Base-by-base conservation (phyloP, 345 rosid species). In the Melaleuca quinquenervia region DNA sequence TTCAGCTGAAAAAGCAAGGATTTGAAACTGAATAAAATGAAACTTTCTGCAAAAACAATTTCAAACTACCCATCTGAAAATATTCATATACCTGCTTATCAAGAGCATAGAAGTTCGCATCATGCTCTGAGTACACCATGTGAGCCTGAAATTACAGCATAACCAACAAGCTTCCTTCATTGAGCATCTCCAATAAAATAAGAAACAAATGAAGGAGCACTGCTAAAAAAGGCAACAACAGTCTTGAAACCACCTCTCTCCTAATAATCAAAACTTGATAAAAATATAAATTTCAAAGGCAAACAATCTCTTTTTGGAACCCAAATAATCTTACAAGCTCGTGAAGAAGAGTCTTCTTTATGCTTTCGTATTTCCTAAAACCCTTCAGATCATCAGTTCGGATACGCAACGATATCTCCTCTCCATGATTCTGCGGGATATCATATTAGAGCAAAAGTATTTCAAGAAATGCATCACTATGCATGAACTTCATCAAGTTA, bases 321-420 rank as follows among this genome's bases (percentile, higher is more conserved):
- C 44, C 11, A 45, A 52, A 62, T 76, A 36, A 64, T 58, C 93
- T 90, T 91, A 96, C 99, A 82, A 96, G 99, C 91, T 97, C 99
- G 88, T 97, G 99, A 86, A 97, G 87, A 64, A 97, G 95, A 82
- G 99, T 96, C 89, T 94, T 94, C 89, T 95, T 96, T 7, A 96
- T 95, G 91, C 96, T 93, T 56, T 93, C 98, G 64, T 96, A 97
- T 93, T 97, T 97, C 91, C 99, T 93, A 88, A 97, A 97, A 86
- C 99, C 99, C 88, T 93, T 94, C 85, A 96, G 97, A 89, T 96
- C 98, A 93, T 97, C 99, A 14, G 99, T 97, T 84, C 98, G 94
- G 88, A 97, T 95, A 87, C 99, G 97, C 91, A 96, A 89, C 82
- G 98, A 97, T 88, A 96, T 97, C 93, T 97, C 99, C 88, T 97